Evolutionary conservation across 2,329 filamentous ascomycete genomes (phyloP), one percentile per base, ranked within the genome.

Genomic region (Aspergillus phoenicis): DNA sequence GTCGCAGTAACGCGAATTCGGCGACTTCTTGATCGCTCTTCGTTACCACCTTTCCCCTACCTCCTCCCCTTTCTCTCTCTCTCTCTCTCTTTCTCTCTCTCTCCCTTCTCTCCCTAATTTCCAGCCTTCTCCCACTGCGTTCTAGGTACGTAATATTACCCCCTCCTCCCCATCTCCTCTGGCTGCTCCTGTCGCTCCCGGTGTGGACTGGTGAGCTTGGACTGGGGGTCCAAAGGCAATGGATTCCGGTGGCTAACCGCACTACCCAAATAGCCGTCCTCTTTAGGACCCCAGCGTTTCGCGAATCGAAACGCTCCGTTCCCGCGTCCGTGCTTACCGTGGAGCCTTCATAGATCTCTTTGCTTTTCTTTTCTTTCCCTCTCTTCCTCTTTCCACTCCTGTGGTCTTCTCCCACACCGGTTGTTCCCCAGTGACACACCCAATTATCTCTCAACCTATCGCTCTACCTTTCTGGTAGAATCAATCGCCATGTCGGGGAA

Each of bases 401-500:
- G 22, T 59, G 24, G 30, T 45, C 39, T 49, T 47, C 26, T 56
- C 36, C 51, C 13, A 47, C 58, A 17, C 36, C 39, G 49, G 30
- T 30, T 28, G 17, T 58, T 57, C 28, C 33, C 58, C 39, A 47
- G 54, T 49, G 39, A 20, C 51, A 56, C 30, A 47, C 26, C 38
- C 30, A 55, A 52, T 52, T 15, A 58, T 39, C 48, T 51, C 33
- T 45, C 38, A 52, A 38, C 41, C 56, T 28, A 17, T 58, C 22
- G 48, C 43, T 33, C 33, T 52, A n/a, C 36, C 52, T 33, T 36
- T 30, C 17, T 17, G 39, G 51, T 41, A 45, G 45, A 45, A 24
- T 61, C 56, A 52, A 60, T 68, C 74, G 83, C 74, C 77, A 95
- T 95, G 91, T 88, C 91, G 81, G 91, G 91, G 74, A 93, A 94